Conservation (phyloP, 202 grass and related monocot species). For the Setaria viridis region DNA sequence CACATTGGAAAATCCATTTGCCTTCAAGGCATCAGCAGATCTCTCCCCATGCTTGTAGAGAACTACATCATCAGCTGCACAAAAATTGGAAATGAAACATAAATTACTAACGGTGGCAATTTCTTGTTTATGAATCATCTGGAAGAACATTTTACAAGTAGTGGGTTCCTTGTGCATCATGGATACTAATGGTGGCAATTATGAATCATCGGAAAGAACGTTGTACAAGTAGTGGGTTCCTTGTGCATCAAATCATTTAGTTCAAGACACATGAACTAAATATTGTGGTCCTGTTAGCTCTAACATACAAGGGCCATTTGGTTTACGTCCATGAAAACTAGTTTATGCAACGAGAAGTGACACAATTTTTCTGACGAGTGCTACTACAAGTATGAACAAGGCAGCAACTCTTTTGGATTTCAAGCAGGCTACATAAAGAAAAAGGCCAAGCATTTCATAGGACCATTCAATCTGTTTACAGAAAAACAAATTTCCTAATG, state of each 20-base stretch:
- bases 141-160: background rate
- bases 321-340: conserved; percentile 15
- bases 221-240: background rate
- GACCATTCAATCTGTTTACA: background rate
- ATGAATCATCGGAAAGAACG: background rate
- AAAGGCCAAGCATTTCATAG: background rate
- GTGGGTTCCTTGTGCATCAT: background rate
- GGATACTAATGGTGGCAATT: background rate
- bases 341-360: background rate
- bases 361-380: background rate
- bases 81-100: conserved; percentile 40
- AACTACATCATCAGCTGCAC: conserved; percentile 91
- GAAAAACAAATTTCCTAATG: background rate
- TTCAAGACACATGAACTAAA: background rate
- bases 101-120: background rate
- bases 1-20: conserved; percentile 77
- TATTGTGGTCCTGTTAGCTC: background rate
- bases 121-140: conserved; percentile 2
- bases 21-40: conserved; percentile 74
- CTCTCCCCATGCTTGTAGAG: conserved; percentile 84
- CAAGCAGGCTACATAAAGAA: background rate
- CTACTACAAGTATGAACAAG: background rate
- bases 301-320: background rate
- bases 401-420: background rate
- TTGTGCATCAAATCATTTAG: background rate